Evolutionary conservation across 2,329 filamentous ascomycete genomes (phyloP).

Genomic region (Cytospora chrysosperma): DNA sequence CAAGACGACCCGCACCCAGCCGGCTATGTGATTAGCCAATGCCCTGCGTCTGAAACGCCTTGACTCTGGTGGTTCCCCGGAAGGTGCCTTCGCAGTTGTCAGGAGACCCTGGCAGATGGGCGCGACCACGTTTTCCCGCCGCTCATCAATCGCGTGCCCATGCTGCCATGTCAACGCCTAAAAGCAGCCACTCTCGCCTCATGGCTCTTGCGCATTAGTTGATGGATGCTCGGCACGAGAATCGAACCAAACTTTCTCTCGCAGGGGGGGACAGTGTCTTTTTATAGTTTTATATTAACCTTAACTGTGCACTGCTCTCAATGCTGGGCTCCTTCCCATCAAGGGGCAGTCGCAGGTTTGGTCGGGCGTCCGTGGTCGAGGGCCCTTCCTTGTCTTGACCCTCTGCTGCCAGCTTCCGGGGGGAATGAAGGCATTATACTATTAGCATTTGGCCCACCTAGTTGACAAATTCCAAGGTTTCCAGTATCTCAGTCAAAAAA

Average conservation of each 20-base stretch:
- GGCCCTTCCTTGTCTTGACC: background rate
- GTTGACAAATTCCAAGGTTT: no score
- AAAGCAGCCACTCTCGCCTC: background rate
- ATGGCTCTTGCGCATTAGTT: background rate
- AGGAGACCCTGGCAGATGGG: slow-evolving; percentile 1
- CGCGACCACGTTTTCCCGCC: background rate
- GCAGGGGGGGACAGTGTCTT: no score
- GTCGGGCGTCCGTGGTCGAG: background rate
- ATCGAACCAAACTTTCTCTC: background rate
- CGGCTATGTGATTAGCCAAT: slow-evolving; percentile 15
- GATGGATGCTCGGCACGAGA: background rate
- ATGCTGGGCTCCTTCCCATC: background rate
- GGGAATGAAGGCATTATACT: background rate
- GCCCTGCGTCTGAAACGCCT: slow-evolving; percentile 17
- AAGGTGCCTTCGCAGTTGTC: background rate
- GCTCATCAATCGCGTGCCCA: background rate
- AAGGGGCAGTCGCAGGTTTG: background rate
- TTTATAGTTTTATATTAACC: background rate
- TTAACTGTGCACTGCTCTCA: background rate
- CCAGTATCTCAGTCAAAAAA: background rate
- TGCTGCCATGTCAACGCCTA: background rate
- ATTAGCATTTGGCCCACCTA: background rate
- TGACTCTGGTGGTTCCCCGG: slow-evolving; percentile 7
- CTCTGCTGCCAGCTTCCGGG: background rate
- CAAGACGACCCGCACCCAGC: background rate